Conservation (phyloP, 1,284 basidiomycete genomes). For the Fomitopsis betulina region DNA sequence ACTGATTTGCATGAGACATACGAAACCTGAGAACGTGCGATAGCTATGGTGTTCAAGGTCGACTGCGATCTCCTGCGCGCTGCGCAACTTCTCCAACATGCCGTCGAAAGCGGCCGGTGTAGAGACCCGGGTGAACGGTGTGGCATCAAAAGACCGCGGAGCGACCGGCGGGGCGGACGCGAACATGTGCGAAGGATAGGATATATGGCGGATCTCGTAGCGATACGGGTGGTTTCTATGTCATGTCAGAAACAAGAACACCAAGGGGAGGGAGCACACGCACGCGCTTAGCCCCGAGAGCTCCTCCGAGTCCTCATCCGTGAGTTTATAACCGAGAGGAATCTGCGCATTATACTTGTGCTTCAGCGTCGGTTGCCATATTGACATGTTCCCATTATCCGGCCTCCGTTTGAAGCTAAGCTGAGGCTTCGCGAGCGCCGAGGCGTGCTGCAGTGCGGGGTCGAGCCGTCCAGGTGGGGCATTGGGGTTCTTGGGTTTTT, state of each 20-base stretch:
- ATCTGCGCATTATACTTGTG: constrained; percentile 82
- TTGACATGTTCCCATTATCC: constrained; percentile 49
- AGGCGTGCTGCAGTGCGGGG: constrained; percentile 63
- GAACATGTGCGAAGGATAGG: constrained; percentile 72
- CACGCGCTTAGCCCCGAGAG: constrained; percentile 23
- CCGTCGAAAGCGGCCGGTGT: constrained; percentile 49
- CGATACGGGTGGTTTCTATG: constrained; percentile 70
- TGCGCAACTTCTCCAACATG: constrained; percentile 67
- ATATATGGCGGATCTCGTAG: constrained; percentile 73
- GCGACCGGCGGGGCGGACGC: constrained; percentile 40
- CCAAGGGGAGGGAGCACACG: constrained; percentile 9
- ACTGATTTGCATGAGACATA: constrained; percentile 93
- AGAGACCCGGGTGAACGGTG: constrained; percentile 74
- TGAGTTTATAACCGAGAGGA: constrained; percentile 61
- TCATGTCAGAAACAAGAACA: neutral
- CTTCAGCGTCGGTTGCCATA: constrained; percentile 57
- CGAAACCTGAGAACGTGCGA: constrained; percentile 81
- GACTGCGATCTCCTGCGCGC: constrained; percentile 81
- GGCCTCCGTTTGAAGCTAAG: constrained; percentile 55
- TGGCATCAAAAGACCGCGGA: constrained; percentile 60
- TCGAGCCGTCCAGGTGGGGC: constrained; percentile 41
- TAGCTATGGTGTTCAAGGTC: constrained; percentile 94
- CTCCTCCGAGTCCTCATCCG: constrained; percentile 36
- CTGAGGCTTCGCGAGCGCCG: constrained; percentile 77
- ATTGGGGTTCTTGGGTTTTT: constrained; percentile 30